Evolutionary conservation across 2,329 filamentous ascomycete genomes (phyloP).

Genomic region (Nemania abortiva): DNA sequence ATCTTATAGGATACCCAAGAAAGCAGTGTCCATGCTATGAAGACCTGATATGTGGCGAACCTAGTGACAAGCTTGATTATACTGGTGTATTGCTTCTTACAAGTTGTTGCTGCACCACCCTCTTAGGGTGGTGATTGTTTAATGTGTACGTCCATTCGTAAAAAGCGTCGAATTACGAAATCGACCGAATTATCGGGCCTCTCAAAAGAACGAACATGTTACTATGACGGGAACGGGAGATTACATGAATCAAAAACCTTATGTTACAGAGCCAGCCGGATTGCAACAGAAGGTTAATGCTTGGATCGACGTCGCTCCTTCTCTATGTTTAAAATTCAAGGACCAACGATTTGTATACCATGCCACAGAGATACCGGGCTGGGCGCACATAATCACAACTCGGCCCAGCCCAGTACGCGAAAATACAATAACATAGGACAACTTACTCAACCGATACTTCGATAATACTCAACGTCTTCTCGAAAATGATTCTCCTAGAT

Average conservation of each 20-base stretch:
- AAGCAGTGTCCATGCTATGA: too few species aligned
- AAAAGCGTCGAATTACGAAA: too few species aligned
- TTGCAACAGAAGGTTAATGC: background rate
- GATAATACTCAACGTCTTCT: too few species aligned
- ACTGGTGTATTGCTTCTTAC: too few species aligned
- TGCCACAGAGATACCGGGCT: background rate
- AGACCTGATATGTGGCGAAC: too few species aligned
- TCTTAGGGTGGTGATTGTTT: too few species aligned
- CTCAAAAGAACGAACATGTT: slow-evolving; percentile 5
- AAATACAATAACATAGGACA: background rate
- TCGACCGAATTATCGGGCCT: background rate
- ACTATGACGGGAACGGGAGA: slow-evolving; percentile 28
- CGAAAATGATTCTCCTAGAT: too few species aligned
- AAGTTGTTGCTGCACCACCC: too few species aligned
- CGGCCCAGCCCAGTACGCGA: background rate
- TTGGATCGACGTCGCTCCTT: background rate
- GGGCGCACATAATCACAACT: background rate
- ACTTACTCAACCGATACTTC: too few species aligned
- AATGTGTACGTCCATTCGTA: too few species aligned
- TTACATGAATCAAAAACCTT: slow-evolving; percentile 15
- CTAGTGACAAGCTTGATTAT: too few species aligned
- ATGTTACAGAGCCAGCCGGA: background rate
- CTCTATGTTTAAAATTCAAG: background rate
- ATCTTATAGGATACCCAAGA: background rate
- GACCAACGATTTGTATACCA: background rate